These are phyloP conservation scores for Alternaria viburni DNA, from an alignment of 2,329 filamentous ascomycete genomes.

Conservation along the genomic window DNA sequence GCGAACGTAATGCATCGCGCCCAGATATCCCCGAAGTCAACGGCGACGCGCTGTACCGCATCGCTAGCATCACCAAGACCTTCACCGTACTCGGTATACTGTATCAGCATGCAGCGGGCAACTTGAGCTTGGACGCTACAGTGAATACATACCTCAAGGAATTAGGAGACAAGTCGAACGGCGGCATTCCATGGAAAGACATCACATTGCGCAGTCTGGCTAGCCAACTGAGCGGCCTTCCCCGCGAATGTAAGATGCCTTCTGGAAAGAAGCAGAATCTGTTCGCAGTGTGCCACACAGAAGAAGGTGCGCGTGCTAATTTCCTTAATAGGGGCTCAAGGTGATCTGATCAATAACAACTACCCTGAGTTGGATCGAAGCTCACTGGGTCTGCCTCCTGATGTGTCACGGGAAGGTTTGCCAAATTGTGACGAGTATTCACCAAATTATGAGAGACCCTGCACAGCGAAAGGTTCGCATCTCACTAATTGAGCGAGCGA, in stretches of 20 bases:
- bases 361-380: conserved; percentile 3
- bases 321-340: conserved; percentile 34
- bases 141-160: conserved; percentile 43
- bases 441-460: conserved; percentile 37
- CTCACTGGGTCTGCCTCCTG: conserved; percentile 45
- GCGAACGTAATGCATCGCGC: conserved; percentile 43
- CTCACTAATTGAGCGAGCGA: not conserved
- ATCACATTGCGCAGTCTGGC: conserved; percentile 53
- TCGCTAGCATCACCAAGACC: conserved; percentile 47
- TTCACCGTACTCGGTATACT: conserved; percentile 45
- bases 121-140: conserved; percentile 44
- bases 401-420: conserved; percentile 35
- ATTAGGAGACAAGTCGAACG: conserved; percentile 35
- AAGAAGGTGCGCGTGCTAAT: conserved; percentile 35
- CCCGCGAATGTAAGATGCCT: conserved; percentile 45
- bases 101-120: conserved; percentile 41
- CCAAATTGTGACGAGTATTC: conserved; percentile 46
- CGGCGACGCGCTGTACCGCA: conserved; percentile 50
- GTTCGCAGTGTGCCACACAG: conserved; percentile 13
- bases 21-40: conserved; percentile 47
- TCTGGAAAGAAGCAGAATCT: not conserved
- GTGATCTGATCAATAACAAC: conserved; percentile 33
- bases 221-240: conserved; percentile 52
- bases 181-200: conserved; percentile 49
- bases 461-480: conserved; percentile 28